Percentiles rank a stretch among this genome's conserved stretches.
Evolutionary conservation across 2,329 filamentous ascomycete genomes (phyloP).

Genomic region (Fusarium beomiforme): DNA sequence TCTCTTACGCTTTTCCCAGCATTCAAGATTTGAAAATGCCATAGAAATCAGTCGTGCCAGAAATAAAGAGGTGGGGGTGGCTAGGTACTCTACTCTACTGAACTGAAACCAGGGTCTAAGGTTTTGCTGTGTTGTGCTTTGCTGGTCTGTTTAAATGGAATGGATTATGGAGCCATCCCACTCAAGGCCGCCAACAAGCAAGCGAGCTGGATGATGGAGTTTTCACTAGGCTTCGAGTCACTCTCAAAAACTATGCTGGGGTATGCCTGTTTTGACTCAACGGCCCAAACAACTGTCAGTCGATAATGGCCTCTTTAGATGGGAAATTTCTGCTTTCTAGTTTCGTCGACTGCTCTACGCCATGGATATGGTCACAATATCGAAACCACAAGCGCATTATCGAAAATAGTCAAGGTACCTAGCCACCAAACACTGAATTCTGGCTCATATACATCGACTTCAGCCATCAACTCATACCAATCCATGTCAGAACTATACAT

Average conservation of each 20-base stretch:
- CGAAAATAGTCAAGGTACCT: background rate
- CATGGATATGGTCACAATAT: background rate
- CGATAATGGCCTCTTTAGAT: background rate
- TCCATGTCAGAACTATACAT: background rate
- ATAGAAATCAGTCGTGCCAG: conserved; percentile 21
- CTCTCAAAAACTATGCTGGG: conserved; percentile 21
- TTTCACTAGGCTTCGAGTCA: conserved; percentile 23
- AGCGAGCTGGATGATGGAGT: conserved; percentile 31
- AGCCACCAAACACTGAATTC: background rate
- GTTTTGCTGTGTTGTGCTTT: conserved; percentile 27
- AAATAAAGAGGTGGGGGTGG: conserved; percentile 30
- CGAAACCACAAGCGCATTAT: background rate
- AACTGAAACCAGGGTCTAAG: conserved; percentile 14
- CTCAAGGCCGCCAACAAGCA: conserved; percentile 30
- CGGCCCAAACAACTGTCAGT: conserved; percentile 18
- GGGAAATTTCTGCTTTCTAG: conserved; percentile 16
- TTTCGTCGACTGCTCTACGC: background rate
- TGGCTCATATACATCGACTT: background rate
- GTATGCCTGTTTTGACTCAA: conserved; percentile 33
- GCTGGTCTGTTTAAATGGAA: conserved; percentile 27
- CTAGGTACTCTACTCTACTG: no score
- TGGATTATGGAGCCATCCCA: conserved; percentile 29
- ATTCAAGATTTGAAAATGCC: background rate
- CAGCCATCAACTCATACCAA: background rate
- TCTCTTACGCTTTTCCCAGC: background rate